Evolutionary conservation across 352 stramenopile genomes (phyloP).

Genomic region (Phytophthora pistaciae): DNA sequence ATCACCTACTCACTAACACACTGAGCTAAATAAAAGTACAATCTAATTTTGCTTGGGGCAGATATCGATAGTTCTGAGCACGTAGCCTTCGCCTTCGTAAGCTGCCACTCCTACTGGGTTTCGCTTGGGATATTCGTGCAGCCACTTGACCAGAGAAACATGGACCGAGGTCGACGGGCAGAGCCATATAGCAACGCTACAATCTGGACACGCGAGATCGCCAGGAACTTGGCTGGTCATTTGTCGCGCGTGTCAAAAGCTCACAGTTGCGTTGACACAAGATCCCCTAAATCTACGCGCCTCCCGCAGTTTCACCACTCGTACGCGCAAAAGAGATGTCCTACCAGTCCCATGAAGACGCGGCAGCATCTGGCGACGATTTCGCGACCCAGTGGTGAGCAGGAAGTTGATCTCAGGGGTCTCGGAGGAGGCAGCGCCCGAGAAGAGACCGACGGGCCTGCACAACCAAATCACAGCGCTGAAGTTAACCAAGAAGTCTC

Average conservation of each 20-base stretch:
- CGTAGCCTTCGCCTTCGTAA: too few relatives aligned
- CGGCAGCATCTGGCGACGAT: slow-evolving; percentile 22
- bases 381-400: slow-evolving; percentile 15
- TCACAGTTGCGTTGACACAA: slow-evolving; percentile 79
- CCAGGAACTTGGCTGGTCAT: slow-evolving; percentile 73
- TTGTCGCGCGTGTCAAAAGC: slow-evolving; percentile 74
- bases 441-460: slow-evolving; percentile 23
- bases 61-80: background rate
- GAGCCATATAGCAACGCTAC: slow-evolving; percentile 84
- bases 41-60: slow-evolving; percentile 1
- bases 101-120: background rate
- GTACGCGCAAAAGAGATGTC: slow-evolving; percentile 46
- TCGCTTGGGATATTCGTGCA: background rate
- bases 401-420: slow-evolving; percentile 10
- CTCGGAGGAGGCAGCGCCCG: slow-evolving; percentile 15
- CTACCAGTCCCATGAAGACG: slow-evolving; percentile 58
- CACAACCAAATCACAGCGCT: slow-evolving; percentile 3
- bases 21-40: background rate
- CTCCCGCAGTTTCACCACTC: slow-evolving; percentile 60
- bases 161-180: slow-evolving; percentile 75
- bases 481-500: slow-evolving; percentile 28
- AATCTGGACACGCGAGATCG: slow-evolving; percentile 80
- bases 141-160: slow-evolving; percentile 27
- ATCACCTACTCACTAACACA: slow-evolving; percentile 6
- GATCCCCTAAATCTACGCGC: slow-evolving; percentile 62